phyloP scores from a whole-genome alignment of 768 basidiomycete genomes.

The Termitomyces sp. region DNA sequence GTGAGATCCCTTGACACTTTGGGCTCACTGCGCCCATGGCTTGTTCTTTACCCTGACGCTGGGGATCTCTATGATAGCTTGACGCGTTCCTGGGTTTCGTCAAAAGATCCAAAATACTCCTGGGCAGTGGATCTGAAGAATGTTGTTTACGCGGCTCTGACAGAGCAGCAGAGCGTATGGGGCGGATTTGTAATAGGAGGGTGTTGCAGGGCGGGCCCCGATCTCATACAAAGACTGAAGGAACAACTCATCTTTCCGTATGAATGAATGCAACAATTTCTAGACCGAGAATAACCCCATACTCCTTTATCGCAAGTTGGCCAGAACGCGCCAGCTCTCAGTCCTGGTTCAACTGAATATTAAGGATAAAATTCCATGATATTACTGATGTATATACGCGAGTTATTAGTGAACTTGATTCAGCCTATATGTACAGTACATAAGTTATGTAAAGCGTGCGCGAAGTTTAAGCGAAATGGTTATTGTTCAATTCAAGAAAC shows the following conservation, averaged over 20 bases:
- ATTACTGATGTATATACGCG: not conserved
- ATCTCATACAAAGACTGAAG: constrained; percentile 37
- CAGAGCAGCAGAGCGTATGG: constrained; percentile 30
- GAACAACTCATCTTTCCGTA: not conserved
- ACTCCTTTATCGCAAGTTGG: too few species aligned
- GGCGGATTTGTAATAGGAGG: constrained; percentile 60
- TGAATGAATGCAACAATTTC: not conserved
- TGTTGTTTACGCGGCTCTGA: constrained; percentile 19
- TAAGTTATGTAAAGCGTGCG: not conserved
- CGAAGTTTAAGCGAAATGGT: not conserved
- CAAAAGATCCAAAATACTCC: constrained; percentile 13
- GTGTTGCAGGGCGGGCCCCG: constrained; percentile 61
- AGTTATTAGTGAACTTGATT: not conserved
- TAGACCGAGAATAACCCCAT: not conserved
- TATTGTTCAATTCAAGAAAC: too few species aligned
- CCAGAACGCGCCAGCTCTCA: not conserved
- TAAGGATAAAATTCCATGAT: too few species aligned
- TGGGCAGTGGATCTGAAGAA: constrained; percentile 35
- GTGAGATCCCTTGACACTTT: constrained; percentile 8
- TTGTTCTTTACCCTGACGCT: constrained; percentile 75
- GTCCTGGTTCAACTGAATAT: too few species aligned
- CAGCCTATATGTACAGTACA: not conserved
- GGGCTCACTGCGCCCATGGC: constrained; percentile 35
- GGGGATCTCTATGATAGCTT: constrained; percentile 51
- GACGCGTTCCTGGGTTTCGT: constrained; percentile 39